Base-by-base conservation (phyloP, 2,329 filamentous ascomycete species). In the Colletotrichum noveboracense region DNA sequence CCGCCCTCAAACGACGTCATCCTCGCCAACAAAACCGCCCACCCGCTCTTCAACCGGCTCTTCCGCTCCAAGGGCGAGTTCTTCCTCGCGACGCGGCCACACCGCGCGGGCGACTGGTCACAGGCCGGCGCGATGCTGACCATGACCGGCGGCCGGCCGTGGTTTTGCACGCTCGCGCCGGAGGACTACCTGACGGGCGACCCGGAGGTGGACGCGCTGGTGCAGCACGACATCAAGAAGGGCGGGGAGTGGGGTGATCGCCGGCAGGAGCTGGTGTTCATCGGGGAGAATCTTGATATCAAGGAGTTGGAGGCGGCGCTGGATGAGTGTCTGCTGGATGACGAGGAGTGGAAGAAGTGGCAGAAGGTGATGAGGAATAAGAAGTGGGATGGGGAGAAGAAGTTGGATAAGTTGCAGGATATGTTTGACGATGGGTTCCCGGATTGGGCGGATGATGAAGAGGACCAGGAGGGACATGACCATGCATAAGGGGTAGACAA, bases 241-340 rank as follows among this genome's bases (percentile, higher is more conserved):
- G 89, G 89, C 7, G 90, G 90, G 0, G 87, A 91, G 74, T 95
- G 93, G 92, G 93, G 92, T 1, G 93, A 95, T 78, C 87, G 93
- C 2, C 87, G 93, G 3, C 93, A 95, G 80, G 93, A 95, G 81
- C 81, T 95, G 8, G 93, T 95, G 4, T 94, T 95, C 76, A 95
- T 95, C 73, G 93, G 93, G 0, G 92, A 94, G 82, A 87, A 88
- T 7, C 86, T 95, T 16, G 87, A 94, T 66, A 80, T 86, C 2
- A 80, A 81, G 7, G 87, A 85, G 0, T 84, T 95, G 18, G 89
- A 87, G 28, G 83, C 82, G 6, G 81, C 88, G 38, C 81, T 95
- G 5, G 91, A 95, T 79, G 83, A 81, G 3, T 94, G 93, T 79
- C 81, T 95, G 28, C 81, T 95, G 4, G 87, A 88, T n/a, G 89